phyloP scores from a whole-genome alignment of 345 rosid genomes.

The Hibiscus syriacus region DNA sequence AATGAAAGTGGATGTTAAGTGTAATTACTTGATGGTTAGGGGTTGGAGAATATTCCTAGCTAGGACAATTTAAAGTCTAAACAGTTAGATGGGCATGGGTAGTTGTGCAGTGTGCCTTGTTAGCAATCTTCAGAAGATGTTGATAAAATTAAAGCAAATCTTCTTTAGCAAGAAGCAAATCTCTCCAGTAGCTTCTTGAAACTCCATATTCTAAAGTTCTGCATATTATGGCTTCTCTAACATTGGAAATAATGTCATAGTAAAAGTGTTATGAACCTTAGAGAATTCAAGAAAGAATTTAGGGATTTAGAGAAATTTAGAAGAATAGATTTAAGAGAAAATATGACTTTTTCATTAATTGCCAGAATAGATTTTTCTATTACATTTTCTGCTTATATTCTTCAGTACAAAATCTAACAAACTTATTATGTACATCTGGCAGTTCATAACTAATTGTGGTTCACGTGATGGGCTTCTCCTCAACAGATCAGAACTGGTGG shows the following conservation, averaged over 20 bases:
- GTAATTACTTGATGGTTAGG: neutral
- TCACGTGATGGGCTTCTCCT: no score
- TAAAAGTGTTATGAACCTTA: no score
- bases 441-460: no score
- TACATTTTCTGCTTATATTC: no score
- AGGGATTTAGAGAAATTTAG: no score
- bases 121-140: neutral
- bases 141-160: neutral
- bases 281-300: no score
- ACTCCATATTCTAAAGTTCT: neutral
- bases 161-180: neutral
- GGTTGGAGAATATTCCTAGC: neutral
- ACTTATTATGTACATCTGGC: no score
- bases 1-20: neutral
- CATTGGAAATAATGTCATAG: neutral
- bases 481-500: no score
- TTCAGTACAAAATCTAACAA: no score
- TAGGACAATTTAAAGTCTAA: neutral
- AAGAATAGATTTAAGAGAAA: no score
- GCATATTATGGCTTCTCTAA: neutral
- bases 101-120: neutral
- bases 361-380: no score
- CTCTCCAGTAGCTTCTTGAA: neutral
- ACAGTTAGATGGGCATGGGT: neutral
- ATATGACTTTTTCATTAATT: no score